Base-by-base conservation (phyloP, 2,329 filamentous ascomycete genomes). In the Monilinia vaccinii-corymbosi region DNA sequence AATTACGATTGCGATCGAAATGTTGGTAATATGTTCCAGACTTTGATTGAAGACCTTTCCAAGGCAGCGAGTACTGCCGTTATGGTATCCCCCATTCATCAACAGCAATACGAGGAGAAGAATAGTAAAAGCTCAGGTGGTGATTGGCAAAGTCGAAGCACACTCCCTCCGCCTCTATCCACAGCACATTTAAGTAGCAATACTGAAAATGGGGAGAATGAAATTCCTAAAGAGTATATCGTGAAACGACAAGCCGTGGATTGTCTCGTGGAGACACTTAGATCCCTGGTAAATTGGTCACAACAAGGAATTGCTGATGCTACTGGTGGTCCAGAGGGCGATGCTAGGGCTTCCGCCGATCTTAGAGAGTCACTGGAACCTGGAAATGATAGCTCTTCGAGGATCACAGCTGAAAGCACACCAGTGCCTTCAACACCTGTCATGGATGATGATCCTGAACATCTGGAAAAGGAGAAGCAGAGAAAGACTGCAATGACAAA, bases 1-100 rank as follows among this genome's bases (percentile, higher is more conserved):
- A 99, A 99, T 74, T 99, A 99, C 71, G 94, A 99, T 72, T 99
- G 94, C 75, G 95, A 97, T 70, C 83, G 93, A 62, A 91, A 91
- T 45, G 83, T 97, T 62, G 93, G 97, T 75, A 99, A 99, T 73
- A 94, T 97, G 74, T 99, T 96, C 73, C 94, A 99, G 74, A 87
- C 83, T 23, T 86, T 97, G 58, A 92, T 99, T 53, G 95, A 99
- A 72, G 91, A 97, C 73, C 77, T 99, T 21, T 94, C 93, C 36
- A 88, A 87, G 67, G 88, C 96, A 67, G 89, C 91, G 1, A 94
- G 88, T 57, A 81, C 86, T 11, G 86, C 92, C 1, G 86, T 96
- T 5, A 73, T 84, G 11, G 84, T 96, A 44, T 91, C 85, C 2
- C 78, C 87, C 1, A 74, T 84, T 36, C 89, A 96, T 67, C 91